Percentiles rank a stretch among this genome's conserved stretches.
These are phyloP conservation scores for Aspergillus asperescens DNA, from an alignment of 495 filamentous ascomycete genomes.

Conservation along the genomic window DNA sequence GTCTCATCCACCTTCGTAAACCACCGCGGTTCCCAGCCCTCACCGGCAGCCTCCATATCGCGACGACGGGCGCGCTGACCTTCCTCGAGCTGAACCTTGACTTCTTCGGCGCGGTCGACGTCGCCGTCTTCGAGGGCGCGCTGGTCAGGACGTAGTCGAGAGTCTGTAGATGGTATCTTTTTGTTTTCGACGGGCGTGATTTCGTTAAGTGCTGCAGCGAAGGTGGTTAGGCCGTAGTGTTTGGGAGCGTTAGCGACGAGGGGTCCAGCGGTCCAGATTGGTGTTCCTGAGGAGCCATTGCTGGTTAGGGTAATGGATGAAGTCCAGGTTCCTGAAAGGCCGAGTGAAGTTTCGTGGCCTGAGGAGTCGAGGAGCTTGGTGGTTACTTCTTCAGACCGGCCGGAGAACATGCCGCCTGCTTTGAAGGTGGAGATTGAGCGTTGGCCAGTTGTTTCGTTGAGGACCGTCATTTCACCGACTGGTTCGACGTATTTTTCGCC, in stretches of 20 bases:
- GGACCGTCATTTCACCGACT: constrained; percentile 76
- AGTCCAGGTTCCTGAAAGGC: constrained; percentile 81
- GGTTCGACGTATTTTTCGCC: constrained; percentile 98
- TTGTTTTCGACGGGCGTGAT: constrained; percentile 72
- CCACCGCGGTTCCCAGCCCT: constrained; percentile 71
- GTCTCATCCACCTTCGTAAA: constrained; percentile 60
- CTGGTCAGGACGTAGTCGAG: constrained; percentile 84
- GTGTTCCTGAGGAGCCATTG: constrained; percentile 49
- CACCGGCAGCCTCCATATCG: constrained; percentile 66
- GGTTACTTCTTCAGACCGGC: constrained; percentile 82
- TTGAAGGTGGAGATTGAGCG: constrained; percentile 83
- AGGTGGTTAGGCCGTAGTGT: constrained; percentile 80
- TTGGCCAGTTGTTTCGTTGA: constrained; percentile 73
- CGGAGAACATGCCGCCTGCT: constrained; percentile 91
- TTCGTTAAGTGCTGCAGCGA: constrained; percentile 84
- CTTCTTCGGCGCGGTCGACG: constrained; percentile 74
- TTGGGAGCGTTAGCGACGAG: constrained; percentile 70
- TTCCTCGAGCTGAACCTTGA: constrained; percentile 82
- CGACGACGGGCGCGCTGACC: constrained; percentile 70
- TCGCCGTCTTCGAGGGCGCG: constrained; percentile 76
- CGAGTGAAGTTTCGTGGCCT: constrained; percentile 54
- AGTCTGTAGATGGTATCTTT: constrained; percentile 73
- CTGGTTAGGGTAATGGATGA: constrained; percentile 57
- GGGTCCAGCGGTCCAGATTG: constrained; percentile 71
- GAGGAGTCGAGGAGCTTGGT: constrained; percentile 63